Percentiles rank a stretch among this genome's conserved stretches.
phyloP scores from a whole-genome alignment of 305 asterid genomes.

The Plantago coronopus region DNA sequence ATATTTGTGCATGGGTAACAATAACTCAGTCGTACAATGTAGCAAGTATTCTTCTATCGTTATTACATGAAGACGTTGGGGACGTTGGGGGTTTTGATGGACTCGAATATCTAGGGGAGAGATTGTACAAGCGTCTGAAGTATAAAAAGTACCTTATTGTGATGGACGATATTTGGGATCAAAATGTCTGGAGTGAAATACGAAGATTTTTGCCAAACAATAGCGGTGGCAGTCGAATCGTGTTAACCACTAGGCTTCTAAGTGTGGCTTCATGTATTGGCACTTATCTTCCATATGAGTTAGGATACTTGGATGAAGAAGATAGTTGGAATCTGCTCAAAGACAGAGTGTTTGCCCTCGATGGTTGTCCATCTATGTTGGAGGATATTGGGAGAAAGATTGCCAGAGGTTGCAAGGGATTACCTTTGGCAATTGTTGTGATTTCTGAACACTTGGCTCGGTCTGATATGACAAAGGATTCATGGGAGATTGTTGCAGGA shows the following conservation, averaged over 20 bases:
- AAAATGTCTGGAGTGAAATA: background rate
- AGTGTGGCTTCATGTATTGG: background rate
- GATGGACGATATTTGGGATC: background rate
- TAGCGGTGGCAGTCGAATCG: background rate
- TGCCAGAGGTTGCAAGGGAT: too few relatives aligned
- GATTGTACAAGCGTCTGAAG: background rate
- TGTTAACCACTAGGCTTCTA: background rate
- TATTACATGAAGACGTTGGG: too few relatives aligned
- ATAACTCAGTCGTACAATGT: too few relatives aligned
- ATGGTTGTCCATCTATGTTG: slow-evolving; percentile 4
- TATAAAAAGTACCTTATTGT: slow-evolving; percentile 1
- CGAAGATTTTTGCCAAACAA: background rate
- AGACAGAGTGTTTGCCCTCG: background rate
- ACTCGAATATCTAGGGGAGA: too few relatives aligned
- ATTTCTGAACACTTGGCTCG: background rate
- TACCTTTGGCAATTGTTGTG: background rate
- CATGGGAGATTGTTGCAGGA: background rate
- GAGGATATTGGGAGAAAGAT: background rate
- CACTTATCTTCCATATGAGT: background rate
- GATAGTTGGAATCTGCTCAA: slow-evolving; percentile 4
- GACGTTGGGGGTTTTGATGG: too few relatives aligned
- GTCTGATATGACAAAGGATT: slow-evolving; percentile 1
- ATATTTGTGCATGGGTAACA: too few relatives aligned
- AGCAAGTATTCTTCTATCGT: too few relatives aligned
- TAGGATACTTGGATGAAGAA: background rate